phyloP scores from a whole-genome alignment of 768 basidiomycete species.

The Butyriboletus loyo region DNA sequence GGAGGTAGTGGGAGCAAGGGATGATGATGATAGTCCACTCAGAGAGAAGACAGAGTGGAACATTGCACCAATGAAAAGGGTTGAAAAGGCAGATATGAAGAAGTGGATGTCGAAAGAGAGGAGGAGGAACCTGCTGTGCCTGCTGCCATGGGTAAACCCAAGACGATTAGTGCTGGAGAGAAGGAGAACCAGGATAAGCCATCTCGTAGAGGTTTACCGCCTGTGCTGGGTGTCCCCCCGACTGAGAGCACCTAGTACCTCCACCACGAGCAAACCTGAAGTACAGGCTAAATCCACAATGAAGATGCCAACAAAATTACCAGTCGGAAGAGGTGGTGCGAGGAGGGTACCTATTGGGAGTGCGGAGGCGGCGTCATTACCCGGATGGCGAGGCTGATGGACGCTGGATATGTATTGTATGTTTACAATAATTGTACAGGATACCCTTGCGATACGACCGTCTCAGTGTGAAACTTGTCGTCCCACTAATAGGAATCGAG shows the following conservation, averaged over 20 bases:
- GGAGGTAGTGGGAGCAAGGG: constrained; percentile 26
- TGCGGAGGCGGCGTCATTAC: constrained; percentile 54
- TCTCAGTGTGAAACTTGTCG: background rate
- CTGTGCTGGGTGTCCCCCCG: constrained; percentile 19
- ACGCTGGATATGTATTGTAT: constrained; percentile 7
- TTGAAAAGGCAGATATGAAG: constrained; percentile 18
- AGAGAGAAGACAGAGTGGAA: constrained; percentile 46
- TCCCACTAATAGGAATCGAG: background rate
- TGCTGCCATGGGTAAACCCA: constrained; percentile 25
- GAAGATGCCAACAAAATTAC: constrained; percentile 30
- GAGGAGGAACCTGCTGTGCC: constrained; percentile 22
- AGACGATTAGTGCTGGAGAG: constrained; percentile 27
- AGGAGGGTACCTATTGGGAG: constrained; percentile 68
- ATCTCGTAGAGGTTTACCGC: constrained; percentile 23
- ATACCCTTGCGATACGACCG: constrained; percentile 10
- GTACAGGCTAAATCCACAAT: constrained; percentile 3
- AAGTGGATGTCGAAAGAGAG: constrained; percentile 39
- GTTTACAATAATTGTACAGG: constrained; percentile 23
- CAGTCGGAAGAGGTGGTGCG: constrained; percentile 46
- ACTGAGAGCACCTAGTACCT: constrained; percentile 9
- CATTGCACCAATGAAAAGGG: constrained; percentile 4
- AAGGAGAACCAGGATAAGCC: constrained; percentile 40
- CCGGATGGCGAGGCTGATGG: constrained; percentile 47
- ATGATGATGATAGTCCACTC: constrained; percentile 53
- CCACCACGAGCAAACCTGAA: constrained; percentile 13